Conservation (phyloP, 2,329 filamentous ascomycete genomes). For the Emydomyces testavorans region DNA sequence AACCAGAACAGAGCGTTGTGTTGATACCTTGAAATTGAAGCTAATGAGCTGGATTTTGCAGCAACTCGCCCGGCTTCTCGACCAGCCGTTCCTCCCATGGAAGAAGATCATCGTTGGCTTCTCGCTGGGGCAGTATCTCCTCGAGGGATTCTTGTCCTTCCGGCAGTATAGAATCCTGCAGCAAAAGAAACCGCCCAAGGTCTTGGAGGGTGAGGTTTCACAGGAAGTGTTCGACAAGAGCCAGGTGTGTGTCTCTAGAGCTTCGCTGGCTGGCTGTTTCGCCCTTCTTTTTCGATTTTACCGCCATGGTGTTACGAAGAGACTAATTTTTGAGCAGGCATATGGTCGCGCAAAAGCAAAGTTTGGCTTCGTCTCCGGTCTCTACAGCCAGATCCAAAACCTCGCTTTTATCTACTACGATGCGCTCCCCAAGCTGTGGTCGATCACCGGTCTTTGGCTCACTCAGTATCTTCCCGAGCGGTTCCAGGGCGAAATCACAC, state of each 20-base stretch:
- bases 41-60: slow-evolving; percentile 21
- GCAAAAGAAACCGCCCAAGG: slow-evolving; percentile 67
- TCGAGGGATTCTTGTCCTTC: slow-evolving; percentile 79
- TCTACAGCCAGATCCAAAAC: slow-evolving; percentile 82
- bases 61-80: slow-evolving; percentile 71
- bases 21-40: background rate
- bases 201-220: slow-evolving; percentile 76
- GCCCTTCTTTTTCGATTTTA: background rate
- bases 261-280: no score
- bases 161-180: slow-evolving; percentile 84
- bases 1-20: slow-evolving; percentile 8
- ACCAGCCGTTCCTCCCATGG: slow-evolving; percentile 91
- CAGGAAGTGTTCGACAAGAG: slow-evolving; percentile 89
- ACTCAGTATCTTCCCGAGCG: slow-evolving; percentile 60
- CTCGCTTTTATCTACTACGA: slow-evolving; percentile 82
- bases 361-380: slow-evolving; percentile 67
- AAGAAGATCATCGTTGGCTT: slow-evolving; percentile 93
- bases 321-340: slow-evolving; percentile 41
- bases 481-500: slow-evolving; percentile 79
- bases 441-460: slow-evolving; percentile 62
- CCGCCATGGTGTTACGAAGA: background rate
- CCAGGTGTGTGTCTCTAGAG: slow-evolving; percentile 44
- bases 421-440: slow-evolving; percentile 83
- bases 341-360: slow-evolving; percentile 94
- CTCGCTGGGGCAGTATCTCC: slow-evolving; percentile 76